A percentile compares a stretch with the other conserved stretches of the same genome.
These are phyloP conservation scores for Russula griseocarnosa DNA, from an alignment of 768 basidiomycete genomes.

Conservation along the genomic window DNA sequence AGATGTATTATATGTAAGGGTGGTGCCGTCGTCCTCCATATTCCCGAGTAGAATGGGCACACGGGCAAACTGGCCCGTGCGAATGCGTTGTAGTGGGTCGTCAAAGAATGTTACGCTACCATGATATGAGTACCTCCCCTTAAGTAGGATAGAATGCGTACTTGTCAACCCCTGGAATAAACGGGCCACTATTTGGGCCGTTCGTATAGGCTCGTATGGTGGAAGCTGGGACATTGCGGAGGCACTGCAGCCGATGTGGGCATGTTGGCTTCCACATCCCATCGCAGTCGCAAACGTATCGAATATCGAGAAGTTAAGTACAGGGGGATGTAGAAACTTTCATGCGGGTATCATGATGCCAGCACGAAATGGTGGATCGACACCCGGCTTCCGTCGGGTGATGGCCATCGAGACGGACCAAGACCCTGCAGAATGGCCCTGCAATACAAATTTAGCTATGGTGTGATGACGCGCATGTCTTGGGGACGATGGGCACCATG, in stretches of 20 bases:
- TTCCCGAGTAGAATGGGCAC: conserved; percentile 20
- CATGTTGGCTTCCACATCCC: conserved; percentile 30
- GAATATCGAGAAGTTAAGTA: conserved; percentile 11
- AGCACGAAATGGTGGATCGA: conserved; percentile 11
- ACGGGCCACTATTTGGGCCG: conserved; percentile 1
- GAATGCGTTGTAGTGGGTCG: conserved; percentile 19
- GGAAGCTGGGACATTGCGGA: conserved; percentile 29
- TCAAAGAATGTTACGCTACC: conserved; percentile 9
- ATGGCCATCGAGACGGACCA: conserved; percentile 10
- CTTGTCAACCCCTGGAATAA: conserved; percentile 14
- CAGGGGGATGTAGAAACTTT: background rate
- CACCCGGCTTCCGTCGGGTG: background rate
- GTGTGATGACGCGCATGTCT: background rate
- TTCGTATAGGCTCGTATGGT: conserved; percentile 26
- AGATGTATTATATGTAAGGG: background rate
- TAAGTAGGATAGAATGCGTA: background rate
- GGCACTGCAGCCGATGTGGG: conserved; percentile 29
- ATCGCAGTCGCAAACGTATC: conserved; percentile 11
- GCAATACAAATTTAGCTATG: background rate
- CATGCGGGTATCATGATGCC: conserved; percentile 16
- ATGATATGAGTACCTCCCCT: background rate
- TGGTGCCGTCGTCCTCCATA: conserved; percentile 12
- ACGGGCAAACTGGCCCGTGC: background rate
- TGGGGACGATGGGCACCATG: conserved; percentile 28
- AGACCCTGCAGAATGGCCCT: conserved; percentile 20